phyloP scores from a whole-genome alignment of 495 filamentous ascomycete genomes.

The Trichoderma gamsii region DNA sequence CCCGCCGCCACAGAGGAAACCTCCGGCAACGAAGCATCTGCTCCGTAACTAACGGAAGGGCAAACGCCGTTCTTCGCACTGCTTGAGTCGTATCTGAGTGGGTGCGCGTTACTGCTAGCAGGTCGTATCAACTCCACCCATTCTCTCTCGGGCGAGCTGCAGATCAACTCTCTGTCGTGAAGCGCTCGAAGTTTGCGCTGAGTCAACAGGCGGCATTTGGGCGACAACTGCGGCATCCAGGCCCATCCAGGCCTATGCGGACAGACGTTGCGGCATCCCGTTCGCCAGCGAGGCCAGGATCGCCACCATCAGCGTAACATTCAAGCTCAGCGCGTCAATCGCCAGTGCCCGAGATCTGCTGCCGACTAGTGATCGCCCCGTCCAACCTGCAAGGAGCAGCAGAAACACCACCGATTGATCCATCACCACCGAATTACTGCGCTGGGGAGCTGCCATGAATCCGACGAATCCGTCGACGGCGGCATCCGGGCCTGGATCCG shows the following conservation, averaged over 20 bases:
- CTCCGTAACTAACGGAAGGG: too few species aligned
- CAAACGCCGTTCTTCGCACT: too few species aligned
- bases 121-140: too few species aligned
- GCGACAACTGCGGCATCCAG: not conserved
- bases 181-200: not conserved
- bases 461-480: slow-evolving; percentile 8
- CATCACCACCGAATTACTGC: not conserved
- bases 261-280: not conserved
- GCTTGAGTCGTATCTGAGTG: too few species aligned
- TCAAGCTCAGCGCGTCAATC: not conserved
- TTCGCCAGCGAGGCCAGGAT: not conserved
- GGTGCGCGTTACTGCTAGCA: too few species aligned
- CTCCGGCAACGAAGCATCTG: too few species aligned
- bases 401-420: not conserved
- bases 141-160: too few species aligned
- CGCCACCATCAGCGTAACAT: not conserved
- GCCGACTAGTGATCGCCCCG: too few species aligned
- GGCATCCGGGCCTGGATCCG: slow-evolving; percentile 11
- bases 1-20: too few species aligned
- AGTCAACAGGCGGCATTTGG: not conserved
- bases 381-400: too few species aligned
- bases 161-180: too few species aligned
- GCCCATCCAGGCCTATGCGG: not conserved
- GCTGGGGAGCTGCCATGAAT: slow-evolving; percentile 5
- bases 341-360: too few species aligned